Evolutionary conservation across 2,329 filamentous ascomycete genomes (phyloP), one percentile per base, ranked within the genome.

Genomic region (Xylariaceae sp.): DNA sequence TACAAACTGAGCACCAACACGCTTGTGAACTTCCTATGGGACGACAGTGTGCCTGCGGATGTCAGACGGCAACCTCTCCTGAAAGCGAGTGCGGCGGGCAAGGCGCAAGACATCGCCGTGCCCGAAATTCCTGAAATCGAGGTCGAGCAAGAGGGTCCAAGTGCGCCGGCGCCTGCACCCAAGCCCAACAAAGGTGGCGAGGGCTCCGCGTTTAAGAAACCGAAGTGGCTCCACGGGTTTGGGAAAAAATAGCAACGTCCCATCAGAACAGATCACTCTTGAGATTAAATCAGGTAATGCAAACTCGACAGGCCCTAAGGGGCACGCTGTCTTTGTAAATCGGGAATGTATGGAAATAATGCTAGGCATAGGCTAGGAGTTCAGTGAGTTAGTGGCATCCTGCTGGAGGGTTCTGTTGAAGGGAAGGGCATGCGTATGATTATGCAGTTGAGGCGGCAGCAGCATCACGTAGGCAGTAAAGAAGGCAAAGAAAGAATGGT

Each of bases 191-290:
- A 57, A 35, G 65, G 65, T 2, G 60, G 66, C 13, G 68, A 67
- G 4, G 59, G 68, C 17, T 62, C 64, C 9, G 64, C 57, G 0
- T 65, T 69, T n/a, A 72, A 71, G 64, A 74, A 86, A 66, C 88
- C 88, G 17, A 91, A 89, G 72, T 90, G 89, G 83, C 74, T 92
- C 47, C 89, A 88, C 73, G 74, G 88, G 57, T 79, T 85, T 35
- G 84, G 84, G 6, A 92, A 89, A 81, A 92, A 90, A 76, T 89
- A 71, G 76, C 23, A 17, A 11, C 15, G 17, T 13, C 48, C 48
- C 7, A 50, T 8, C 8, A 23, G 47, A 18, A 18, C 6, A n/a
- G 47, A 15, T 23, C 6, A n/a, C 23, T 18, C 8, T 7, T 47
- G 13, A 9, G 9, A 18, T 34, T 4, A 7, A 34, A 9, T 7